phyloP scores from a whole-genome alignment of 163 green algal species.

The Volvox carteri region DNA sequence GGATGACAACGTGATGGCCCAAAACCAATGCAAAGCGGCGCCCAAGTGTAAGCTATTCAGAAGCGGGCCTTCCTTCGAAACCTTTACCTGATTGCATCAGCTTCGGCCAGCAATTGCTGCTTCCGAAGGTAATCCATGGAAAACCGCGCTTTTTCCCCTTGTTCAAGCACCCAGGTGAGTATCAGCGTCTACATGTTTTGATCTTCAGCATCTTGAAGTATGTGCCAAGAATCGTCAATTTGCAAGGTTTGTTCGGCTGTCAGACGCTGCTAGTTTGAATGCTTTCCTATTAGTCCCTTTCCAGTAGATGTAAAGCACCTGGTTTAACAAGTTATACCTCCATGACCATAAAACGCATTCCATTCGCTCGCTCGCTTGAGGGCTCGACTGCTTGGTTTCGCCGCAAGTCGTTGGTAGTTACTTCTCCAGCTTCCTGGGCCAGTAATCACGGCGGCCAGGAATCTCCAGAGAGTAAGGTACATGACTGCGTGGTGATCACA shows the following conservation, averaged over 20 bases:
- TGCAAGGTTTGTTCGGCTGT: neutral
- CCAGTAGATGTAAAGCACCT: neutral
- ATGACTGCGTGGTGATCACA: too few species aligned
- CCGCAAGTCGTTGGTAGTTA: too few species aligned
- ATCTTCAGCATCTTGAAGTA: neutral
- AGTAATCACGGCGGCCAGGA: too few species aligned
- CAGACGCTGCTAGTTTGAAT: neutral
- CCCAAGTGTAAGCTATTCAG: neutral
- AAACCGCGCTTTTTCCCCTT: neutral
- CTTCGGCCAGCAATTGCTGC: constrained; percentile 9
- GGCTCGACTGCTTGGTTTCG: too few species aligned
- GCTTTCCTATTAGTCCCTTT: neutral
- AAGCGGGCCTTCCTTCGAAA: neutral
- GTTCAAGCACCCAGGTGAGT: neutral
- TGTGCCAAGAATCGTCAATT: neutral
- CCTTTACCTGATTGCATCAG: neutral
- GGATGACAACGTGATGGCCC: too few species aligned
- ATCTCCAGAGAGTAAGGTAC: too few species aligned
- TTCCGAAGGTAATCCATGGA: constrained; percentile 22
- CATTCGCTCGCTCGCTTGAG: too few species aligned
- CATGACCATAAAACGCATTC: too few species aligned
- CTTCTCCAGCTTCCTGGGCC: too few species aligned
- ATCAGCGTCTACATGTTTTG: neutral
- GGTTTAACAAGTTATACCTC: too few species aligned
- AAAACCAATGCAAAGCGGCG: too few species aligned